Base-by-base conservation (phyloP, 495 filamentous ascomycete species). In the Rostrohypoxylon terebratum region DNA sequence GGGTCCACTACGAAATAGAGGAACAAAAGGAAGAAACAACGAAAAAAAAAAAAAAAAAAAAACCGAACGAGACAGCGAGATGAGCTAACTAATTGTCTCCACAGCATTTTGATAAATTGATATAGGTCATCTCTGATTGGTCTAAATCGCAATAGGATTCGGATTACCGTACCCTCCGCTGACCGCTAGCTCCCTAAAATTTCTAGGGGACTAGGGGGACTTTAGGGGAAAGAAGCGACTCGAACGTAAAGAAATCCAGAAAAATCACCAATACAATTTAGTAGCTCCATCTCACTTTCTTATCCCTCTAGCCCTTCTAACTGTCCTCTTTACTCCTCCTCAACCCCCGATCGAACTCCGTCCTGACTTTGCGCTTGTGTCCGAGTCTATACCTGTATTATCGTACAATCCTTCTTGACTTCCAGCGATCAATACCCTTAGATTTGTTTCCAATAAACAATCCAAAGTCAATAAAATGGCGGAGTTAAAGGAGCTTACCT, bases 401-500 rank as follows among this genome's bases (percentile, higher is more conserved):
- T 11, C 21, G 65, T 54, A 31, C 45, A 34, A 36, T 63, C 31
- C 20, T 25, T 54, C 51, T 67, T 40, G 62, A 63, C 25, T 67
- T 63, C 28, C 25, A 34, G 62, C 58, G 48, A 45, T 62, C 57
- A 20, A 45, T 63, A 51, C 34, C 60, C 28, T 63, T 60, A 68
- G 40, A 53, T 66, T 69, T 44, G 45, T 54, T 68, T 58, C 33
- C 8, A 64, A 38, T 59, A 66, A 58, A 57, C 44, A 68, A 59
- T 57, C 42, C 42, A 36, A 55, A 59, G 71, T 76, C 77, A 91
- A 79, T 77, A 91, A 80, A 77, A 93, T 93, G 91, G 87, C 90
- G 73, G 81, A 85, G 13, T 42, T 42, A 68, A 87, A 93, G 83
- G 87, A 93, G 81, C 87, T 90, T 83, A 97, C 94, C 63, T 93